Base-by-base conservation (phyloP, 805 yeast species). In the Monosporozyma solicola region DNA sequence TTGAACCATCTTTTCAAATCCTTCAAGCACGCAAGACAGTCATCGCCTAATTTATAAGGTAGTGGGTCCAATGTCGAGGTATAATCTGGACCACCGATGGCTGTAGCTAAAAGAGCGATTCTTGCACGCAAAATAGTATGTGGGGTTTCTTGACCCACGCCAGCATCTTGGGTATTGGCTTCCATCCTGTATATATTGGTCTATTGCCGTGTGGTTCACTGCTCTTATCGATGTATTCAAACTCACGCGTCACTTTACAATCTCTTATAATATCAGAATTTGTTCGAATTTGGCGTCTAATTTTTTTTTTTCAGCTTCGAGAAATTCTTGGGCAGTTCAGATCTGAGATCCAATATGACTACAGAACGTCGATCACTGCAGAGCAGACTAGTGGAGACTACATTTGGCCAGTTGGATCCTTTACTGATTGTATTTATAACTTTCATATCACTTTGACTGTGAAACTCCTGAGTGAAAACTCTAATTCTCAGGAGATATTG, bases 1-100 rank as follows among this genome's bases (percentile, higher is more conserved):
- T 81, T 82, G 51, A 94, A 78, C 97, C 98, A 92, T 59, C 86
- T 76, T 65, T 88, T 89, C 56, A 94, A 69, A 69, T 94, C 99
- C 59, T 86, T 84, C 33, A 94, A 70, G 69, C 97, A 89, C 0
- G 90, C 90, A 32, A 78, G 59, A 32, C 72, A 66, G 50, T 92
- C 97, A 54, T 85, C 89, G 10, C 98, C 98, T 2, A 91, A 75
- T 55, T 80, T 80, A 62, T 94, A 94, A 0, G 82, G 81, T 0
- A 77, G 74, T 3, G 77, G 76, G 1, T 69, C 66, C 2, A 64
- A 57, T 4, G 70, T 66, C 0, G 84, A 72, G 1, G 84, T 69
- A 48, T 84, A 80, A 68, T 91, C 97, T 0, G 84, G 79, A 1
- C 97, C 98, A 51, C 99, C 99, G 2, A 92, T 75, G 0, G 98